Base-by-base conservation (phyloP, 2,329 filamentous ascomycete genomes). In the Paraconiothyrium brasiliense region DNA sequence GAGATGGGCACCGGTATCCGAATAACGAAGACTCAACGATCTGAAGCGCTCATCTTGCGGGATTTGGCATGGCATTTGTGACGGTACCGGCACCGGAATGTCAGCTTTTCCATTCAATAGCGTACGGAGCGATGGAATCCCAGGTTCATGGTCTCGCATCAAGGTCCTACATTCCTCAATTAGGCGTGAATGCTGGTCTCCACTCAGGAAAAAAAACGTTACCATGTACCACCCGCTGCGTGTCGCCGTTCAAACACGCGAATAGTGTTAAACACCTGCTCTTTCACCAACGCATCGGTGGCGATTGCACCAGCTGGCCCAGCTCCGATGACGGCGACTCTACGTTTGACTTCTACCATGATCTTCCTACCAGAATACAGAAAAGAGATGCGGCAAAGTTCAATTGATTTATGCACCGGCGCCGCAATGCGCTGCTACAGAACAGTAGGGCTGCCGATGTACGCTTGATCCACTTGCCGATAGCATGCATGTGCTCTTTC, bases 321-420 rank as follows among this genome's bases (percentile, higher is more conserved):
- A 46, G 43, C 43, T 46, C 43, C 43, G 20, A 46, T 46, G 7
- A 46, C 43, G 24, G 43, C 43, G 5, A 46, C 43, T 46, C 43
- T 22, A 7, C 43, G 43, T 24, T 7, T 46, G n/a, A 27, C 9
- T 46, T 22, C n/a, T 24, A 5, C n/a, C 43, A 46, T 46, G 16
- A 13, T 20, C 20, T 20, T 20, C 20, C 20, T 20, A 20, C 20
- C n/a, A 10, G 24, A 13, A 22, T 13, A 46, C 43, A 46, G 8
- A 8, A 46, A 46, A 16, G 8, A 20, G 20, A 20, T 20, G 20
- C 20, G 20, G 20, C 20, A 20, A 1, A 20, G 20, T 20, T 20
- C 20, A 20, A 20, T 20, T 20, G 20, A 20, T 20, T 20, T 8
- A 46, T 10, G 22, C n/a, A 9, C 6, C 13, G 7, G n/a, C 43